These are phyloP conservation scores for Cladosporium oxysporum DNA, from an alignment of 2,329 filamentous ascomycete species.

Conservation along the genomic window DNA sequence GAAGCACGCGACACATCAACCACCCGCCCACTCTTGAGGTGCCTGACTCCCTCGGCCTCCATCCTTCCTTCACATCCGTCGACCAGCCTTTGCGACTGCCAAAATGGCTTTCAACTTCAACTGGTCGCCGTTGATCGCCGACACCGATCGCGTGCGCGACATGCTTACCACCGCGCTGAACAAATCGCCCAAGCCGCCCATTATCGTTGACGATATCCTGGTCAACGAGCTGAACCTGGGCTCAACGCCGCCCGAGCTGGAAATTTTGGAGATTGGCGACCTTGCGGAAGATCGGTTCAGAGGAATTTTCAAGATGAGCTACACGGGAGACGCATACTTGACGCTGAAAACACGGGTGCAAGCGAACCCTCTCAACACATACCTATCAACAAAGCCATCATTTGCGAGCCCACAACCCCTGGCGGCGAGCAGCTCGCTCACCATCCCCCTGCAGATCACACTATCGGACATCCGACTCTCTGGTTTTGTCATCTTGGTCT, in stretches of 20 bases:
- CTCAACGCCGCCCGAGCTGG: slow-evolving; percentile 88
- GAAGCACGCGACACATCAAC: slow-evolving; percentile 28
- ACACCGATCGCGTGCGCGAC: slow-evolving; percentile 87
- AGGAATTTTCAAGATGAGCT: slow-evolving; percentile 99
- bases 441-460: slow-evolving; percentile 96
- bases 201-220: slow-evolving; percentile 98
- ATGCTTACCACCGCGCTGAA: slow-evolving; percentile 93
- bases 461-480: slow-evolving; percentile 93
- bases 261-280: slow-evolving; percentile 97
- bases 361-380: slow-evolving; percentile 96
- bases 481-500: slow-evolving; percentile 95
- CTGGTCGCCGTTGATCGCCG: slow-evolving; percentile 98
- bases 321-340: slow-evolving; percentile 90
- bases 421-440: slow-evolving; percentile 86
- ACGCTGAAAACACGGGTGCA: slow-evolving; percentile 95
- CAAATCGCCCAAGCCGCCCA: slow-evolving; percentile 96
- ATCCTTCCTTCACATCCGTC: neutral
- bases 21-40: slow-evolving; percentile 15
- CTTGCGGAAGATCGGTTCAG: slow-evolving; percentile 94
- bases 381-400: slow-evolving; percentile 82
- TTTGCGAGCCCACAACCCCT: slow-evolving; percentile 93
- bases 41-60: neutral
- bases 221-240: slow-evolving; percentile 97
- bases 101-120: slow-evolving; percentile 99
- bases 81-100: neutral